Evolutionary conservation across 1,284 basidiomycete genomes (phyloP).

Genomic region (Malassezia caprae): DNA sequence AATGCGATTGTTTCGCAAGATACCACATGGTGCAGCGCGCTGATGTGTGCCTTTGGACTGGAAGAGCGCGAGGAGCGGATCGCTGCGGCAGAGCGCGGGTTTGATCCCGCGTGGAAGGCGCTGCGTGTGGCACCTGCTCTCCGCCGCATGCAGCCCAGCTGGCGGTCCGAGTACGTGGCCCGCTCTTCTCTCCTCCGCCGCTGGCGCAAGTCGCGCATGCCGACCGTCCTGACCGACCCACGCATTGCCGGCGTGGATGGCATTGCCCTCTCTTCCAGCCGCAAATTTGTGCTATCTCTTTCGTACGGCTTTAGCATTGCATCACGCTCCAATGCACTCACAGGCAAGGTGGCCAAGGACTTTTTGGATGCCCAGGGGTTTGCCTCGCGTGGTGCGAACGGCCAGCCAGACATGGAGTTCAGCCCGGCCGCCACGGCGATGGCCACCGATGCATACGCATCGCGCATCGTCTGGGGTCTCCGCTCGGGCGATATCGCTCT

Average conservation of each 20-base stretch:
- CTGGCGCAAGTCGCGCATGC: constrained; percentile 61
- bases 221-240: constrained; percentile 52
- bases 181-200: constrained; percentile 49
- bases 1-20: constrained; percentile 64
- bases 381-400: constrained; percentile 57
- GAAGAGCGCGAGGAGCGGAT: constrained; percentile 55
- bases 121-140: constrained; percentile 33
- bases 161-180: constrained; percentile 35
- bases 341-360: constrained; percentile 59
- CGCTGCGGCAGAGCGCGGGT: constrained; percentile 32
- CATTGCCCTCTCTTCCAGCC: constrained; percentile 53
- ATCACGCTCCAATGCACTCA: constrained; percentile 63
- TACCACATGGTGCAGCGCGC: constrained; percentile 73
- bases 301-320: constrained; percentile 65
- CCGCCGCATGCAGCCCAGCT: constrained; percentile 54
- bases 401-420: constrained; percentile 69
- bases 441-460: constrained; percentile 59
- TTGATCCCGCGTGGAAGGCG: constrained; percentile 2
- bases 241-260: constrained; percentile 34
- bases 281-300: constrained; percentile 56
- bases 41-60: constrained; percentile 60
- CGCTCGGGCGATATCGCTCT: constrained; percentile 61
- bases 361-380: constrained; percentile 62
- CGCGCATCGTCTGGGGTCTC: constrained; percentile 66
- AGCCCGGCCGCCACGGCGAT: constrained; percentile 57